phyloP scores from a whole-genome alignment of 2,329 filamentous ascomycete genomes.

The Diaporthe sp. region DNA sequence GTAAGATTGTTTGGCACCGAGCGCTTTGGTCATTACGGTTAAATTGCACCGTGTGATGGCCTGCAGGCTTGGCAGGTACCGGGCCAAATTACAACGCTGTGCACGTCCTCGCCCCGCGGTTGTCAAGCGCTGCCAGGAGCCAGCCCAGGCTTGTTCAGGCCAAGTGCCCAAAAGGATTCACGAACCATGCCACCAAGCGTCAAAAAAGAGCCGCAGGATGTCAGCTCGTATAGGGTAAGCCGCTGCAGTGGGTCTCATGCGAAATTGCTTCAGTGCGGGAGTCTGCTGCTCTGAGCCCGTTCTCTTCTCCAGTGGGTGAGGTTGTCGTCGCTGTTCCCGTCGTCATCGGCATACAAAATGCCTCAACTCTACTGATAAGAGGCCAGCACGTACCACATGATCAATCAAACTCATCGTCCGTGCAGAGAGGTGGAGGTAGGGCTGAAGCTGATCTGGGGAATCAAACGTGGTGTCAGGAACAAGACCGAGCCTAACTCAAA shows the following conservation, averaged over 20 bases:
- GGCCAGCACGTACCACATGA: slow-evolving; percentile 12
- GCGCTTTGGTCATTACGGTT: slow-evolving; percentile 29
- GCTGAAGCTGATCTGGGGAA: slow-evolving; percentile 32
- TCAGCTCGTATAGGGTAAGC: slow-evolving; percentile 25
- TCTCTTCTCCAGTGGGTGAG: neutral
- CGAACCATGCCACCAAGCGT: neutral
- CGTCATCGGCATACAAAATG: neutral
- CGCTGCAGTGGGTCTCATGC: neutral
- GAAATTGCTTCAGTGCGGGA: neutral
- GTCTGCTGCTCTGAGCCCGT: neutral
- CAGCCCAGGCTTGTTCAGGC: slow-evolving; percentile 20
- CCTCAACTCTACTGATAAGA: neutral
- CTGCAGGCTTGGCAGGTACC: slow-evolving; percentile 21
- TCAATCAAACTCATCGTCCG: neutral
- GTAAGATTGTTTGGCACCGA: neutral
- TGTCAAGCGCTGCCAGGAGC: slow-evolving; percentile 23
- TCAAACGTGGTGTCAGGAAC: slow-evolving; percentile 11
- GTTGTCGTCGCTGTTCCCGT: neutral
- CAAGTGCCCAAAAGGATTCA: slow-evolving; percentile 18
- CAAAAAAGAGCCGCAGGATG: slow-evolving; percentile 24
- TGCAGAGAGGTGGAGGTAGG: slow-evolving; percentile 1
- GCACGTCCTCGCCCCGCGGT: neutral
- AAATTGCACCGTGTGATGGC: slow-evolving; percentile 26
- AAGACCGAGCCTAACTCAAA: slow-evolving; percentile 10
- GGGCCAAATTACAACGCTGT: neutral